Base-by-base conservation (phyloP, 164 flowering plant genomes). In the Magnolia kwangsiensis region DNA sequence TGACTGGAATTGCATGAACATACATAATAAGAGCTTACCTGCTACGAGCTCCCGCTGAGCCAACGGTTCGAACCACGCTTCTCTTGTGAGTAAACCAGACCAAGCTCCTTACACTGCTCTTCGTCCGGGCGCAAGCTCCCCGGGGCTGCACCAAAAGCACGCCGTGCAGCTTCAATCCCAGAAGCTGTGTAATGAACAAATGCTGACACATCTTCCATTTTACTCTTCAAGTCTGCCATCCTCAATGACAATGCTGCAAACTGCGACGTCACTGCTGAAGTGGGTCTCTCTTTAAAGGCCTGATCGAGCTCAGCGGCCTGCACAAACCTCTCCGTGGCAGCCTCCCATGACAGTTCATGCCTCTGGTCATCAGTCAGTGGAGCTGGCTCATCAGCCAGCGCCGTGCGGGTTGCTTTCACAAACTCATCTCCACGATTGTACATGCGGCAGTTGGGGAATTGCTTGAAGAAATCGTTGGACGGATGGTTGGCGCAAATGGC, bases 381-480 rank as follows among this genome's bases (percentile, higher is more conserved):
- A 7, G 78, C 80, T 50, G 98, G 97, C 78, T 90, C 84, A 73
- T 89, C 92, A 37, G 45, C 51, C 49, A 93, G 80, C 70, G 96
- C 96, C 78, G 82, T 86, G 7, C 16, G 80, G 49, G 85, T 87
- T 68, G 78, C 84, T 75, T 80, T 71, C 14, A 89, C 94, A 77
- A 95, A 95, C 14, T 86, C 93, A 3, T 79, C 74, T 45, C 82
- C 78, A 51, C 88, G 81, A 7, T 86, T 74, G 67, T 86, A 94
- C 0, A 83, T 87, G 61, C 87, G 83, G 79, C 97, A 92, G 74
- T 91, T 91, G 51, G 94, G 90, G 66, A 96, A 96, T 83, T 94
- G 95, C 87, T 84, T 90, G 88, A 96, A 96, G 86, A 96, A 96
- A 2, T 91, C 95, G 63, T 96, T 96, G n/a, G 98, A 96, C 51